Evolutionary conservation across 768 basidiomycete species (phyloP), one percentile per base, ranked within the genome.

Genomic region (Crepidotus variabilis): DNA sequence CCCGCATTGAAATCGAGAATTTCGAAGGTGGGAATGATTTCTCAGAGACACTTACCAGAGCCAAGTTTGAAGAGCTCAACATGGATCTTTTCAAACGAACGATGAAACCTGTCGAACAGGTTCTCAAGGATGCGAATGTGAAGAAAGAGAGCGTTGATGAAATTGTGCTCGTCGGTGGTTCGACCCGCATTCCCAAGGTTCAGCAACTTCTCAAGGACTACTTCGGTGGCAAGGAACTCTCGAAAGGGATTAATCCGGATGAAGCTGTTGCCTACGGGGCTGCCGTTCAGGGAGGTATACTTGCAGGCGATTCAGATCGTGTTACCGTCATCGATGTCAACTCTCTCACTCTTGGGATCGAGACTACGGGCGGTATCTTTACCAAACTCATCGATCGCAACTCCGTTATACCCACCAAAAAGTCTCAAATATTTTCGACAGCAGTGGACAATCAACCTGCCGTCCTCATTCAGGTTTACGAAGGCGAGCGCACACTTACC

Each of bases 401-500:
- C 59, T 75, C 74, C 13, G 64, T 75, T 39, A 74, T 76, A 28
- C 84, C 86, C 64, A 86, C 84, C 57, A 84, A 69, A 59, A 77
- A 74, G 58, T 70, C 69, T 34, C 72, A 75, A 53, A 75, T 73
- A 65, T 94, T 95, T 82, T 94, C 93, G 43, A 95, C 94, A 0
- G 88, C 90, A 69, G 81, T 86, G 53, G 92, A 94, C 74, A 93
- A 94, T 75, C 92, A 95, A 71, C 85, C 86, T 54, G 87, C 86
- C 71, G 92, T 96, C 36, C 78, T 90, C 65, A 94, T 95, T 67
- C 89, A 93, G 72, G 91, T 95, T 24, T 94, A 78, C 70, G 92
- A 95, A 76, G 92, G 95, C 72, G 94, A 98, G 77, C 94, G 96
- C 69, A 85, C 92, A 46, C 77, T 96, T 67, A 98, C 95, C 63